phyloP scores from a whole-genome alignment of 1,139 yeast genomes.

The Kodamaea sp. region DNA sequence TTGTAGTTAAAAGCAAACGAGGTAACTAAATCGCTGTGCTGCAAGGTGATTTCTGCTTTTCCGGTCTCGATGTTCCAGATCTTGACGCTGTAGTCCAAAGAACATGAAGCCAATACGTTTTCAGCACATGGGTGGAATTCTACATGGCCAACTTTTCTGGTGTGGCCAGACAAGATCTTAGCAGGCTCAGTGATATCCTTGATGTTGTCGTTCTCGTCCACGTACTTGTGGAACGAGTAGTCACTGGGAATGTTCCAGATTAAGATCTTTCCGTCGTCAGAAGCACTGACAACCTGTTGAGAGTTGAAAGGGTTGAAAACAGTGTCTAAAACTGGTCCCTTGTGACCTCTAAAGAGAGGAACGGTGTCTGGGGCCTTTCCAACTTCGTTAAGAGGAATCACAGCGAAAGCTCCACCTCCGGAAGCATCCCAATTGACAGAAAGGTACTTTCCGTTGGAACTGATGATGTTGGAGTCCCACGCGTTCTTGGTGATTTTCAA shows the following conservation, averaged over 20 bases:
- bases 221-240: constrained; percentile 65
- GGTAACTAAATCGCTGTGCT: constrained; percentile 87
- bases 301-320: constrained; percentile 91
- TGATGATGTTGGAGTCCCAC: constrained; percentile 90
- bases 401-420: constrained; percentile 97
- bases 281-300: constrained; percentile 73
- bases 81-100: constrained; percentile 87
- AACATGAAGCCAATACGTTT: constrained; percentile 83
- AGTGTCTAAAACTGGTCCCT: constrained; percentile 92
- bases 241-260: constrained; percentile 86
- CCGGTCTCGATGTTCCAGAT: constrained; percentile 86
- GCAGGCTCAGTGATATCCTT: constrained; percentile 68
- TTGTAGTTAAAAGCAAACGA: constrained; percentile 88
- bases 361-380: constrained; percentile 96
- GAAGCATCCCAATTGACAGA: constrained; percentile 92
- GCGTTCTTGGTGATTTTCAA: constrained; percentile 85
- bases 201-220: constrained; percentile 62
- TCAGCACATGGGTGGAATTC: constrained; percentile 86
- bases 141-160: constrained; percentile 93
- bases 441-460: constrained; percentile 76
- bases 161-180: constrained; percentile 77
- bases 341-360: constrained; percentile 92
- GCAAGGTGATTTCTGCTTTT: constrained; percentile 67
- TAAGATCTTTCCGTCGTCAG: constrained; percentile 89
- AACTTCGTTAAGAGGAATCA: constrained; percentile 78